A percentile compares a stretch with the other conserved stretches of the same genome.
Evolutionary conservation across 202 grass and related monocot species (phyloP).

Genomic region (Setaria viridis): DNA sequence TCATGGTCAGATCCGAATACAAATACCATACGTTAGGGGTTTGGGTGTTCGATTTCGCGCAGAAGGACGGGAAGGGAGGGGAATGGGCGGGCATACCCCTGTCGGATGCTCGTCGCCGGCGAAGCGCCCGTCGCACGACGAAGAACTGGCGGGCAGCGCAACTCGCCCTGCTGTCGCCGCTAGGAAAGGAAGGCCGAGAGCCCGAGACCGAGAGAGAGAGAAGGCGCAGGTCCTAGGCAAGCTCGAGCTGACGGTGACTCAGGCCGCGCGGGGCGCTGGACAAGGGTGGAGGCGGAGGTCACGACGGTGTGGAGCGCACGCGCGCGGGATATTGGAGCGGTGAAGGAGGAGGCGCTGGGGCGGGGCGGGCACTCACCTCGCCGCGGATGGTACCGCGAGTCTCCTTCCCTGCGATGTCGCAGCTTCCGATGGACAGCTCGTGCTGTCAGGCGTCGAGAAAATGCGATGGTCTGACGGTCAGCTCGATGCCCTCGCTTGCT

Average conservation of each 20-base stretch:
- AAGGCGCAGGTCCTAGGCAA: neutral
- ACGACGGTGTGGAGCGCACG: neutral
- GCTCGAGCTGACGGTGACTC: neutral
- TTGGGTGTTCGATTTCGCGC: no score
- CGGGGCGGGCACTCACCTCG: constrained; percentile 30
- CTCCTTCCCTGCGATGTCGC: constrained; percentile 26
- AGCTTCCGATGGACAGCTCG: constrained; percentile 27
- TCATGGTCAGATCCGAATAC: no score
- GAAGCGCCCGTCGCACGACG: no score
- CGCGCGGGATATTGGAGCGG: neutral
- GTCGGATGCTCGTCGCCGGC: no score
- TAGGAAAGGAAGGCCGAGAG: no score
- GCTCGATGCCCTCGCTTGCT: neutral
- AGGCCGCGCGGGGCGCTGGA: neutral
- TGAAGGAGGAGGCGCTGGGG: neutral
- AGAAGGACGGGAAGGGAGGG: no score
- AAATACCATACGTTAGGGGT: no score
- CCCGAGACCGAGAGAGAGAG: no score
- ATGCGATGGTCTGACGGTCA: constrained; percentile 7
- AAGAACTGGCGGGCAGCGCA: no score
- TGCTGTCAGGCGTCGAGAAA: constrained; percentile 5
- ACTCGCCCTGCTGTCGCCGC: no score
- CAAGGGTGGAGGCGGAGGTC: neutral
- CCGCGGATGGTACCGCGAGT: constrained; percentile 23
- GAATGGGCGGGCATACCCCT: no score